Evolutionary conservation across 352 stramenopile species (phyloP), one percentile per base, ranked within the genome.

Genomic region (Globisporangium splendens): DNA sequence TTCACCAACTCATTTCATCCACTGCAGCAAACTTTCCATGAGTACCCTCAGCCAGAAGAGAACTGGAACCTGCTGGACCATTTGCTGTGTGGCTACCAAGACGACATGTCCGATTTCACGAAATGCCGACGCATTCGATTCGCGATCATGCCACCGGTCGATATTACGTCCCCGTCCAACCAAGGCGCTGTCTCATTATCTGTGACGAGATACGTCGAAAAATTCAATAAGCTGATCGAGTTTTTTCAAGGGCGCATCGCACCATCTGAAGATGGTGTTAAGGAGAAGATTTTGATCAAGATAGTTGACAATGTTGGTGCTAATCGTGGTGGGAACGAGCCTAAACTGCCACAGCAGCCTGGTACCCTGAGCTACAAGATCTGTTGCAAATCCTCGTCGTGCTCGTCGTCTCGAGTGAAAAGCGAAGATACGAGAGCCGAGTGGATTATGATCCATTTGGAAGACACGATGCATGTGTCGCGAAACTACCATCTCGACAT

Each of bases 31-130:
- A 72, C 73, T 38, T 93, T 93, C 41, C 75, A 89, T 43, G 70
- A 82, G 48, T 87, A 84, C 48, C 79, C 80, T 11, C 70, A 80
- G 39, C 77, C 78, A 8, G 77, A 93, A 63, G 75, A 89, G 54
- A 91, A 89, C 46, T 93, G 83, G 83, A 93, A 93, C 56, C 68
- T 77, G 1, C 50, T 88, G 10, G 83, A 93, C 43, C 85, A 91
- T 44, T 63, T 93, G 38, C 62, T 93, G 2, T 93, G 79, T 33
- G 83, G 80, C 4, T 93, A 91, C 44, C 69, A 87, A 22, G 80
- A 91, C 35, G 72, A 88, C 14, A 91, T 93, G 80, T 66, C 72
- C 17, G 80, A 93, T 46, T 61, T 60, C 33, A 88, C 77, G 56
- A 91, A 91, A 50, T 91, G 75, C 50, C 71, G 80, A 1, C 75